Evolutionary conservation across 768 basidiomycete genomes (phyloP).

Genomic region (Infundibulicybe gibba): DNA sequence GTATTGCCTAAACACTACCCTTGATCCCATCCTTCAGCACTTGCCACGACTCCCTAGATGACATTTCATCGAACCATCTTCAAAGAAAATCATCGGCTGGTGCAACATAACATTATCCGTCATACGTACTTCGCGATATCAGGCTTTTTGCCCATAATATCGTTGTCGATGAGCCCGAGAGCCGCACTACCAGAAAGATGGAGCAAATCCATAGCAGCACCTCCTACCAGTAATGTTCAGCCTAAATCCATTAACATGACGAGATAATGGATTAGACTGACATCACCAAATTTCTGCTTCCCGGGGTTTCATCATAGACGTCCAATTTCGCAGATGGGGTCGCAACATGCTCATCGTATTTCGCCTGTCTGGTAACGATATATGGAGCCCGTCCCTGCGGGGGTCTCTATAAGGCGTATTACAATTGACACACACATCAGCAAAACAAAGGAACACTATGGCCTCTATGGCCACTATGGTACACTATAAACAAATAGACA

Average conservation of each 20-base stretch:
- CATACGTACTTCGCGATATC: conserved; percentile 31
- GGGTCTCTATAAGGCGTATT: neutral
- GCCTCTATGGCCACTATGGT: no score
- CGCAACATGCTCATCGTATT: conserved; percentile 11
- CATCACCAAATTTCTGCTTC: conserved; percentile 40
- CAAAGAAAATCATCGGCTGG: neutral
- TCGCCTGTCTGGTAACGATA: conserved; percentile 24
- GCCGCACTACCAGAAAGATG: conserved; percentile 35
- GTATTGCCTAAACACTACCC: neutral
- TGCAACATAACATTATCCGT: neutral
- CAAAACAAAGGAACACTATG: no score
- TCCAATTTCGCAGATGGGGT: conserved; percentile 27
- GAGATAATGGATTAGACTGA: conserved; percentile 15
- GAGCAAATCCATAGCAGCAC: conserved; percentile 48
- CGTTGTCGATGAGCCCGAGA: conserved; percentile 9
- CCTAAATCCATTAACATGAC: neutral
- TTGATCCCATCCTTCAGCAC: no score
- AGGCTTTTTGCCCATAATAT: conserved; percentile 24
- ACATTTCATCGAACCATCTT: conserved; percentile 48
- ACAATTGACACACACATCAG: conserved; percentile 3
- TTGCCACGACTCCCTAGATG: conserved; percentile 36
- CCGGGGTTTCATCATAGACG: conserved; percentile 37
- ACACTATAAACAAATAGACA: no score
- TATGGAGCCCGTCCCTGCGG: conserved; percentile 3
- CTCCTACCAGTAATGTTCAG: conserved; percentile 4